phyloP scores from a whole-genome alignment of 2,329 filamentous ascomycete species.

The Aspergillus bombycis region DNA sequence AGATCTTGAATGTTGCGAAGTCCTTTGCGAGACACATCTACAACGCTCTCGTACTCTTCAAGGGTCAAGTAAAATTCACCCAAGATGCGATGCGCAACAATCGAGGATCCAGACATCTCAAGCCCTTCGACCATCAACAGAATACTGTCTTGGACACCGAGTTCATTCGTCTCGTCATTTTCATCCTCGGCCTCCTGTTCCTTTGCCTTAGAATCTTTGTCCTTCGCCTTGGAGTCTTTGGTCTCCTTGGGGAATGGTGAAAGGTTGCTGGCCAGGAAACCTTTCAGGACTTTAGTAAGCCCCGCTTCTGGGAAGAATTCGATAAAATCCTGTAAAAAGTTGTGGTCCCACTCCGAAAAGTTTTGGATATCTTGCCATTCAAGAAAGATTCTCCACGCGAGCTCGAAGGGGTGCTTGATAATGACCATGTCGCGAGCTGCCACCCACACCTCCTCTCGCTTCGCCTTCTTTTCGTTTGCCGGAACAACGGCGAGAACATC shows the following conservation, averaged over 20 bases:
- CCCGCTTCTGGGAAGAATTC: conserved; percentile 82
- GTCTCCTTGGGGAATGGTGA: conserved; percentile 72
- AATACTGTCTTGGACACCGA: conserved; percentile 77
- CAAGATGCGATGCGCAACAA: conserved; percentile 81
- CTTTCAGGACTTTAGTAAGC: conserved; percentile 77
- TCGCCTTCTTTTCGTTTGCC: conserved; percentile 67
- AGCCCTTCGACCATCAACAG: conserved; percentile 79
- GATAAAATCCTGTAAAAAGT: conserved; percentile 78
- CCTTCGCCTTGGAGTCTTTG: conserved; percentile 35
- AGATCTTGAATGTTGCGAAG: conserved; percentile 64
- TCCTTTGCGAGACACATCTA: conserved; percentile 78
- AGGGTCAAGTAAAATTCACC: conserved; percentile 80
- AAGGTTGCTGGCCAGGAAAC: conserved; percentile 78
- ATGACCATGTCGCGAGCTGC: conserved; percentile 92
- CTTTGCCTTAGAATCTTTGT: conserved; percentile 18
- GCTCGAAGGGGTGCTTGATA: conserved; percentile 84
- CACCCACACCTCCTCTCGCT: conserved; percentile 73
- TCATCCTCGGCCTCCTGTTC: conserved; percentile 34
- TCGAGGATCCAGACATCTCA: conserved; percentile 64
- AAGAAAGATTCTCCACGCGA: conserved; percentile 88
- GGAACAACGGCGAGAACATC: conserved; percentile 74
- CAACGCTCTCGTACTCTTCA: conserved; percentile 81
- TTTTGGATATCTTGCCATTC: conserved; percentile 84
- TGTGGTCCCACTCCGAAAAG: conserved; percentile 75
- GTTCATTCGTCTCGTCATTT: conserved; percentile 43